A percentile compares a stretch with the other conserved stretches of the same genome.
These are phyloP conservation scores for Penicillium brevicompactum DNA, from an alignment of 2,329 filamentous ascomycete species.

Conservation along the genomic window DNA sequence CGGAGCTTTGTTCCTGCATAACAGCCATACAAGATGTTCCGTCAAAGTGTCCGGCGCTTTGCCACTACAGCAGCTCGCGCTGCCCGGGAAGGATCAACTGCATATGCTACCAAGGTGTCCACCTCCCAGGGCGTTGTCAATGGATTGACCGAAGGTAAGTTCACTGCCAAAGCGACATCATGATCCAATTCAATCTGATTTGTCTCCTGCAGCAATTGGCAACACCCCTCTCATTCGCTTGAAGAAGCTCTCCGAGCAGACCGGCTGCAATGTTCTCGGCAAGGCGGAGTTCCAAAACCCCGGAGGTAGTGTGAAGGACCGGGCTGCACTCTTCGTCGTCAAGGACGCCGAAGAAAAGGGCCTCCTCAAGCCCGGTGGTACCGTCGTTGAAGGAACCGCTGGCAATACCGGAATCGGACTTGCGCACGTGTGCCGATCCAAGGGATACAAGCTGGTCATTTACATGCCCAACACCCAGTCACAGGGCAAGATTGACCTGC, in stretches of 20 bases:
- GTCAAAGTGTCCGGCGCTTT: slow-evolving; percentile 68
- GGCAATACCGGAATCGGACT: slow-evolving; percentile 98
- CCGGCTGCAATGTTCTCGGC: slow-evolving; percentile 89
- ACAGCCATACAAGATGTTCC: slow-evolving; percentile 61
- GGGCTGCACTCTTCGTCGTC: slow-evolving; percentile 91
- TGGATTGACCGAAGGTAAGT: slow-evolving; percentile 77
- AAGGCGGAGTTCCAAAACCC: slow-evolving; percentile 99
- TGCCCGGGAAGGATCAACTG: slow-evolving; percentile 51
- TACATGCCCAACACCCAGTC: slow-evolving; percentile 99
- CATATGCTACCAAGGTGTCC: slow-evolving; percentile 72
- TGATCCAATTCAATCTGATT: background rate
- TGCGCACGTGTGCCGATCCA: slow-evolving; percentile 89
- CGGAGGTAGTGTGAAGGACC: slow-evolving; percentile 93
- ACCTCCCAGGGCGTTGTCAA: slow-evolving; percentile 77
- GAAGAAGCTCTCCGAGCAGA: slow-evolving; percentile 83
- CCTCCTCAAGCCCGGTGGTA: slow-evolving; percentile 79
- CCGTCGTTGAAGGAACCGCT: slow-evolving; percentile 94
- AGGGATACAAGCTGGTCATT: slow-evolving; percentile 93
- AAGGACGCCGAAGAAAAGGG: slow-evolving; percentile 90
- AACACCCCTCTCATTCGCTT: slow-evolving; percentile 94
- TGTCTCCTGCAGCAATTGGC: slow-evolving; percentile 73
- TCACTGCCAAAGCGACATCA: slow-evolving; percentile 1
- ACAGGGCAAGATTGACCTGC: slow-evolving; percentile 93
- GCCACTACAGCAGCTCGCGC: slow-evolving; percentile 62
- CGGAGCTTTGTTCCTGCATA: slow-evolving; percentile 10